Percentiles rank a stretch among this genome's conserved stretches.
These are phyloP conservation scores for Paracoccidioides lutzii DNA, from an alignment of 2,329 filamentous ascomycete species.

Conservation along the genomic window DNA sequence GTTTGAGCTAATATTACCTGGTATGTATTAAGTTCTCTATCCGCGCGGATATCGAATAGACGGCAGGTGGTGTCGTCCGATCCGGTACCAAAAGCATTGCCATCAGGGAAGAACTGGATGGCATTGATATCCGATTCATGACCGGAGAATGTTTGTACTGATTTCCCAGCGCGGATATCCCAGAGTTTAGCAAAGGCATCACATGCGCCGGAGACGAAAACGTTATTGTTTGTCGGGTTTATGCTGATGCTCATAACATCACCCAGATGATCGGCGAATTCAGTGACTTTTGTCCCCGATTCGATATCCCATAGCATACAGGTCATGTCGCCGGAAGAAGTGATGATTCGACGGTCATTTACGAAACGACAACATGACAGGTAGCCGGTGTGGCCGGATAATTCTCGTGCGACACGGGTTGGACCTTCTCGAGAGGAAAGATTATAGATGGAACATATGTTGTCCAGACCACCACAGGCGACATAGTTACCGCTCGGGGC, in stretches of 20 bases:
- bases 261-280: constrained; percentile 95
- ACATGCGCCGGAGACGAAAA: constrained; percentile 97
- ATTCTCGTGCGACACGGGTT: constrained; percentile 84
- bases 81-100: constrained; percentile 94
- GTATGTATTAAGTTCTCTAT: constrained; percentile 61
- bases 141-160: constrained; percentile 94
- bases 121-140: constrained; percentile 99
- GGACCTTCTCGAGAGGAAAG: constrained; percentile 94
- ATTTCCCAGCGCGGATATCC: constrained; percentile 97
- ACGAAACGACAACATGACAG: constrained; percentile 98
- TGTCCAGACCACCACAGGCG: constrained; percentile 94
- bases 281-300: constrained; percentile 89
- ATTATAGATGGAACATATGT: constrained; percentile 99
- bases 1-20: constrained; percentile 35
- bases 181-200: constrained; percentile 97
- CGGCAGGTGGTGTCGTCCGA: constrained; percentile 96
- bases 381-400: constrained; percentile 94
- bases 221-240: constrained; percentile 97
- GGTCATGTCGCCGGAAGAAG: constrained; percentile 97
- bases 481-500: constrained; percentile 97
- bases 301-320: constrained; percentile 99
- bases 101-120: constrained; percentile 98
- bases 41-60: constrained; percentile 93
- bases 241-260: constrained; percentile 99
- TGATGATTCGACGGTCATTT: constrained; percentile 94